Base-by-base conservation (phyloP, 1,284 basidiomycete genomes). In the Anthracocystis walkeri region DNA sequence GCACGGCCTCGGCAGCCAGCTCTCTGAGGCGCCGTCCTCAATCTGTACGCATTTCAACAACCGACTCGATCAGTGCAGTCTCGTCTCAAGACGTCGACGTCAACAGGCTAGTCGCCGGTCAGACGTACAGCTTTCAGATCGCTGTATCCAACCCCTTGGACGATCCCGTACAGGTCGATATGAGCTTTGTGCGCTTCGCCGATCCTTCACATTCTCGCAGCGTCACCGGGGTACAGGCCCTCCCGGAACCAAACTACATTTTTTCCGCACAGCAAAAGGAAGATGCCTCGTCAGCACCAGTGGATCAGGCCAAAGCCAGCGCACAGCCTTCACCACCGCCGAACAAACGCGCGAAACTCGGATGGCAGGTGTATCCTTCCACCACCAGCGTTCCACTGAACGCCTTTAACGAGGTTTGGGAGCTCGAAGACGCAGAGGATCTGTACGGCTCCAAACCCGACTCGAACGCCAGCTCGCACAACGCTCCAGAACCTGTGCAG, bases 391-490 rank as follows among this genome's bases (percentile, higher is more conserved):
- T 80, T n/a, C 59, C 73, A 8, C 41, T 79, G 23, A 65, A 71
- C 16, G 75, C 79, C 1, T 81, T 66, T 68, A 81, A 78, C 63
- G 79, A 81, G 50, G 78, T 77, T 2, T 79, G 77, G 78, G 79
- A 81, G 23, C 62, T 81, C 11, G 79, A 77, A 44, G 79, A 81
- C 35, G 61, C 72, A 1, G 78, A 76, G 16, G 78, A 79, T 5
- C 57, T 73, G 20, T 65, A 75, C 54, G 42, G 31, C 3, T 53
- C 56, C 33, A 56, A 59, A 23, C 54, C 20, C 12, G 58, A 59
- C 12, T 27, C 44, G 3, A 50, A 66, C 12, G 16, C 27, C 7
- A 25, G 20, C n/a, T 5, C n/a, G 1, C 18, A 46, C 12, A 31
- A 54, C 7, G 8, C 27, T 5, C 23, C 49, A 8, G 64, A 53